phyloP scores from a whole-genome alignment of 768 basidiomycete species.

The Mycena filopes region DNA sequence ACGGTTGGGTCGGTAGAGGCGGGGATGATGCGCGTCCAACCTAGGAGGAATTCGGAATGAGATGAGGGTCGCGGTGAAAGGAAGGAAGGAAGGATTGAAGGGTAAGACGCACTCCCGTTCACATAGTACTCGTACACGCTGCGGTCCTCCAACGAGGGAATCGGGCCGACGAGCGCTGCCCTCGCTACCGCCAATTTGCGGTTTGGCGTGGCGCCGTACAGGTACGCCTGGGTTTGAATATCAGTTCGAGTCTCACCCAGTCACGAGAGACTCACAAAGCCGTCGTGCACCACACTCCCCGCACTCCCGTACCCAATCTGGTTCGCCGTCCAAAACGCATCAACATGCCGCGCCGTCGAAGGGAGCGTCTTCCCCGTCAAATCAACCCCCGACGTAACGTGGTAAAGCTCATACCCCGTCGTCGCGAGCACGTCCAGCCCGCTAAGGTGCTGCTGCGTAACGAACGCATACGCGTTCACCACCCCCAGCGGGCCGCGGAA shows the following conservation, averaged over 20 bases:
- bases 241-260: background rate
- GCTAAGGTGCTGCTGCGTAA: slow-evolving; percentile 21
- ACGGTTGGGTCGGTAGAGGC: slow-evolving; percentile 5
- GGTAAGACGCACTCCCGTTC: slow-evolving; percentile 23
- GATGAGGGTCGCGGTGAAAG: no score
- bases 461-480: slow-evolving; percentile 25
- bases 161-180: background rate
- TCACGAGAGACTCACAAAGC: slow-evolving; percentile 4
- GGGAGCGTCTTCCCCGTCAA: background rate
- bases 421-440: background rate
- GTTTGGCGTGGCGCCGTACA: slow-evolving; percentile 17
- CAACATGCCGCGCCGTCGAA: background rate
- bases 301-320: slow-evolving; percentile 28
- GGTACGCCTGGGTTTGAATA: slow-evolving; percentile 5
- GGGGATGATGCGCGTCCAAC: slow-evolving; percentile 16
- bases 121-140: slow-evolving; percentile 28
- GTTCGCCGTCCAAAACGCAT: slow-evolving; percentile 16
- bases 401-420: slow-evolving; percentile 15
- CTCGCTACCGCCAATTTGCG: slow-evolving; percentile 16
- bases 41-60: background rate
- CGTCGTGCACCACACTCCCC: slow-evolving; percentile 7
- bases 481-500: background rate
- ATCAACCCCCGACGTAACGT: slow-evolving; percentile 3
- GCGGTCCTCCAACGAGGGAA: slow-evolving; percentile 6
- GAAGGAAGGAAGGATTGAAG: background rate